Base-by-base conservation (phyloP, 257 asterid genomes). In the Hygrophila difformis region DNA sequence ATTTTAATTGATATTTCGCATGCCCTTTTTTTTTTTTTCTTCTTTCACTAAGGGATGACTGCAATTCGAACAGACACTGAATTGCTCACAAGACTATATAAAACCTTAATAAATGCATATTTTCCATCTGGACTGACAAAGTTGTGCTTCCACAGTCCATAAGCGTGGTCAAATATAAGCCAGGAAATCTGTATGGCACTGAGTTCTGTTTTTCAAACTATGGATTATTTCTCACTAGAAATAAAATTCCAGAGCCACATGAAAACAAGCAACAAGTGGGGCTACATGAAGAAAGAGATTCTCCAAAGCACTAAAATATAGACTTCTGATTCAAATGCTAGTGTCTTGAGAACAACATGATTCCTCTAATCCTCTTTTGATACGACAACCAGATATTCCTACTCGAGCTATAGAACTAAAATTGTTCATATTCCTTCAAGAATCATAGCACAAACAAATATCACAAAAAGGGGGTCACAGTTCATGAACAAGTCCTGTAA, bases 291-390 rank as follows among this genome's bases (percentile, higher is more conserved):
- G 59, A 66, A 71, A 68, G 34, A 62, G 84, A 81, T 78, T 76
- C 93, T 72, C 39, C 61, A 66, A 53, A 62, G 67, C 83, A 76
- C 73, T 67, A 68, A 62, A 61, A 55, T 57, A 44, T 55, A 49
- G 57, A 65, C 69, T 44, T 70, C 47, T 75, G 73, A 69, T 81
- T 26, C 31, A 26, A 3, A 26, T 64, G 70, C 73, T 69, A 50
- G 63, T 61, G 71, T 64, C 65, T 63, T 26, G 49, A 41, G 59
- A 54, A 70, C 62, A 67, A 63, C 53, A 59, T 36, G 77, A 76
- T 76, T 74, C 94, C 75, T 55, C 57, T 59, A 76, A 74, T 74
- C 94, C 75, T 55, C 57, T 59, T 61, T 26, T 45, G 76, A 76
- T 62, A 60, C 18, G 67, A 74, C 71, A 48, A 37, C 47, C 51